phyloP scores from a whole-genome alignment of 192 early-diverging fungal species.

The Entomortierella chlamydospora region DNA sequence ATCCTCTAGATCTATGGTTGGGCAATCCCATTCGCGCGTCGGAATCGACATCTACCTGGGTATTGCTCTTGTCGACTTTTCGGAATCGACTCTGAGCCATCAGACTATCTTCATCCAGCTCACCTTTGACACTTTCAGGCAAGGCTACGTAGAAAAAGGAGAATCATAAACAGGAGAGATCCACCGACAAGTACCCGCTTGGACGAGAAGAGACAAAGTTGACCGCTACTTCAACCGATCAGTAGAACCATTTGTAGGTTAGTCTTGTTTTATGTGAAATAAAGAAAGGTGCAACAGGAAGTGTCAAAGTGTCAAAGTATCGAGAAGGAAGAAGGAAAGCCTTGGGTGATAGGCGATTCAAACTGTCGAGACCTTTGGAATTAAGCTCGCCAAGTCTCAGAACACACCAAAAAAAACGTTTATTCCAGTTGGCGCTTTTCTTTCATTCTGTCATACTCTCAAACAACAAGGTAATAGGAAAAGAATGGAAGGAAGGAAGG shows the following conservation, averaged over 20 bases:
- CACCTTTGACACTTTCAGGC: not conserved
- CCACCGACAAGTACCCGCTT: conserved; percentile 21
- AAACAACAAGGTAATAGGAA: no score
- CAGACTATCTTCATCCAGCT: not conserved
- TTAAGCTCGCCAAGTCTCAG: no score
- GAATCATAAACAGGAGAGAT: conserved; percentile 18
- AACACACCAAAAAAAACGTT: not conserved
- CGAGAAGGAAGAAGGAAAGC: no score
- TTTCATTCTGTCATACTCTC: no score
- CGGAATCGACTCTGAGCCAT: not conserved
- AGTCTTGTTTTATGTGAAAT: no score
- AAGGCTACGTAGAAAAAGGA: conserved; percentile 26
- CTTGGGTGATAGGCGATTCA: no score
- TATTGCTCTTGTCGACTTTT: not conserved
- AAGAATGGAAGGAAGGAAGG: no score
- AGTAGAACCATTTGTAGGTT: conserved; percentile 22
- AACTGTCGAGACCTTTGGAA: no score
- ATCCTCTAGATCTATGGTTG: not conserved
- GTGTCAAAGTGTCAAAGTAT: no score
- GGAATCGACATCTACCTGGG: not conserved
- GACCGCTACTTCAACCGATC: conserved; percentile 9
- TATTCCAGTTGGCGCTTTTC: not conserved
- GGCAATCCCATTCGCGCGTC: not conserved
- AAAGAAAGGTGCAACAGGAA: not conserved
- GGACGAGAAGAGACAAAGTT: not conserved